A percentile compares a stretch with the other conserved stretches of the same genome.
phyloP scores from a whole-genome alignment of 805 yeast genomes.

The Sungouiozyma ichnusensis region DNA sequence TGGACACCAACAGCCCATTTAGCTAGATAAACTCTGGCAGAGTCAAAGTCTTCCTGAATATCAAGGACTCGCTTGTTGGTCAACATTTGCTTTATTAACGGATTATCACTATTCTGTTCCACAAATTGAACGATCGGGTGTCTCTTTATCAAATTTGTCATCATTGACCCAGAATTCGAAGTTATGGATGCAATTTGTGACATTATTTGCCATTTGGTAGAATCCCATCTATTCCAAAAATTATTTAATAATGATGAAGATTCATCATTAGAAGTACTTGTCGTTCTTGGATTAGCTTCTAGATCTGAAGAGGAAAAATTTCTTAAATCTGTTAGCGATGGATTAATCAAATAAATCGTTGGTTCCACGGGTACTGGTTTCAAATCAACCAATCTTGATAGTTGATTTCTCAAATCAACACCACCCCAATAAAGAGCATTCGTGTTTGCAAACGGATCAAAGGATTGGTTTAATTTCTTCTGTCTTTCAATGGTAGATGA shows the following conservation, averaged over 20 bases:
- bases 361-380: conserved; percentile 65
- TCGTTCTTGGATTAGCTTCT: neutral
- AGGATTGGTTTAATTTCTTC: conserved; percentile 46
- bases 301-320: conserved; percentile 22
- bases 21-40: conserved; percentile 84
- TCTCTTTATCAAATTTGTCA: conserved; percentile 16
- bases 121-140: conserved; percentile 24
- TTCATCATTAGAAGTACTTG: neutral
- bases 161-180: conserved; percentile 24
- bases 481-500: conserved; percentile 62
- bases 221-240: conserved; percentile 20
- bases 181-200: conserved; percentile 78
- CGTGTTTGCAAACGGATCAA: conserved; percentile 60
- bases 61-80: conserved; percentile 69
- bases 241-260: neutral
- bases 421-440: conserved; percentile 85
- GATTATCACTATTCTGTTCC: conserved; percentile 35
- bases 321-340: conserved; percentile 41
- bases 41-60: conserved; percentile 80
- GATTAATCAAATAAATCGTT: conserved; percentile 66
- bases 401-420: conserved; percentile 49
- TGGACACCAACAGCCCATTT: conserved; percentile 95
- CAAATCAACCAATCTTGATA: conserved; percentile 47
- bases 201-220: conserved; percentile 76
- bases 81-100: conserved; percentile 41